phyloP scores from a whole-genome alignment of 1,284 basidiomycete species.

The Meira miltonrushii region DNA sequence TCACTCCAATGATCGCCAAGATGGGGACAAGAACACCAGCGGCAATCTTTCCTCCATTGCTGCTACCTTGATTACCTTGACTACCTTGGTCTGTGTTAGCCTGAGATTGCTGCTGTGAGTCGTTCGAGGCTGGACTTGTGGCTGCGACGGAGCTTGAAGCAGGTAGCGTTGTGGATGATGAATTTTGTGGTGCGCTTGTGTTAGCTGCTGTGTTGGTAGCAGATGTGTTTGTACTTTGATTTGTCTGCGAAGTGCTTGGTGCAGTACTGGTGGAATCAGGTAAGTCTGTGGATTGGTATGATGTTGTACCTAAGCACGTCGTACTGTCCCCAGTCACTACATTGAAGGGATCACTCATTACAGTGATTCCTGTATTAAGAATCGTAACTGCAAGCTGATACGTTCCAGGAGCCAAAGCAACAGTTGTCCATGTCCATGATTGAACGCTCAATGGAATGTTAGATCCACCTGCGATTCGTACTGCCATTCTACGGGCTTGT shows the following conservation, averaged over 20 bases:
- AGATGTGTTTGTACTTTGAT: not conserved
- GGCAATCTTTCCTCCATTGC: constrained; percentile 1
- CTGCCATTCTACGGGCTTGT: not conserved
- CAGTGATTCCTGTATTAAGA: not conserved
- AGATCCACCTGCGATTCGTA: constrained; percentile 1
- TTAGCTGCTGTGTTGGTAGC: not conserved
- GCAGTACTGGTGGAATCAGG: not conserved
- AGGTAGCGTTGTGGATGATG: not conserved
- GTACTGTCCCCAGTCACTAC: not conserved
- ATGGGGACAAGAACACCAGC: constrained; percentile 4
- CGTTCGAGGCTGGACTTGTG: not conserved
- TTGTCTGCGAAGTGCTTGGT: not conserved
- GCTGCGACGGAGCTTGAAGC: not conserved
- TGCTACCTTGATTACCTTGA: not conserved
- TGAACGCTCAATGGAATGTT: not conserved
- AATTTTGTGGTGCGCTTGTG: not conserved
- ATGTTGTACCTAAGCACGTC: not conserved
- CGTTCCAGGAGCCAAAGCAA: not conserved
- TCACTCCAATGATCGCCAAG: not conserved
- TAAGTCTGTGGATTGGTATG: not conserved
- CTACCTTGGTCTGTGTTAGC: no score
- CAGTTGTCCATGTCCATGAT: constrained; percentile 7
- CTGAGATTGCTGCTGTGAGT: not conserved
- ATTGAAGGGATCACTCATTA: not conserved
- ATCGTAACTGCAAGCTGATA: not conserved